These are phyloP conservation scores for Phytophthora lateralis DNA, from an alignment of 352 stramenopile species.

Conservation along the genomic window DNA sequence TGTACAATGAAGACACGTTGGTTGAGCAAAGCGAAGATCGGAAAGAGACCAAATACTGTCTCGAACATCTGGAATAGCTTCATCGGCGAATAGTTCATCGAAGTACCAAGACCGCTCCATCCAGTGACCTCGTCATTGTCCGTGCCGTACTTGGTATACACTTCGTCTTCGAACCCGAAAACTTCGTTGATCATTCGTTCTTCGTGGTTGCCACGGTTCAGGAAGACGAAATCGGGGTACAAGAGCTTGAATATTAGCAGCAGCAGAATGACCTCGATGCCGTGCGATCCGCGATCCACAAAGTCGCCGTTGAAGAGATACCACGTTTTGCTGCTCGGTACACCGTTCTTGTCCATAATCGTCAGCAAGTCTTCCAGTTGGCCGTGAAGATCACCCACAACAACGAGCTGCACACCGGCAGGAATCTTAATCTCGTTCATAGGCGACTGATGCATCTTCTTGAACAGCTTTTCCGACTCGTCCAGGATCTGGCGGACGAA, in stretches of 20 bases:
- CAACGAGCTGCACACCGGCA: slow-evolving; percentile 84
- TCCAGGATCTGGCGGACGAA: slow-evolving; percentile 82
- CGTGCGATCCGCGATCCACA: slow-evolving; percentile 93
- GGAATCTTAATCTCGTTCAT: slow-evolving; percentile 85
- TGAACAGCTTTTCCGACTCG: slow-evolving; percentile 64
- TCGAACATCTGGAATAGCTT: slow-evolving; percentile 88
- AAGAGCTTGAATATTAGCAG: slow-evolving; percentile 91
- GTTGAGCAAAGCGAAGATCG: slow-evolving; percentile 92
- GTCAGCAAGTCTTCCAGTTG: slow-evolving; percentile 94
- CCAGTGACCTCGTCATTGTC: slow-evolving; percentile 78
- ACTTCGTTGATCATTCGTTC: slow-evolving; percentile 93
- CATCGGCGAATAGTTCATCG: slow-evolving; percentile 71
- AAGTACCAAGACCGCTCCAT: slow-evolving; percentile 62
- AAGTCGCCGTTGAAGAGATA: slow-evolving; percentile 98
- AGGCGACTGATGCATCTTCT: slow-evolving; percentile 43
- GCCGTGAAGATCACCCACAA: slow-evolving; percentile 93
- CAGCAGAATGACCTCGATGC: slow-evolving; percentile 92
- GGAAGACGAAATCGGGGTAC: slow-evolving; percentile 88
- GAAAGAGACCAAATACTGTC: slow-evolving; percentile 86
- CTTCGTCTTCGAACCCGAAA: slow-evolving; percentile 88
- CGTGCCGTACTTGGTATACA: slow-evolving; percentile 81
- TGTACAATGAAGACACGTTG: slow-evolving; percentile 93
- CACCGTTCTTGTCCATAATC: slow-evolving; percentile 92
- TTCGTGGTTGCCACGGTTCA: slow-evolving; percentile 97
- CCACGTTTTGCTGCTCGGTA: slow-evolving; percentile 87